Conservation (phyloP, 805 yeast species). For the Cephaloascus fragrans region DNA sequence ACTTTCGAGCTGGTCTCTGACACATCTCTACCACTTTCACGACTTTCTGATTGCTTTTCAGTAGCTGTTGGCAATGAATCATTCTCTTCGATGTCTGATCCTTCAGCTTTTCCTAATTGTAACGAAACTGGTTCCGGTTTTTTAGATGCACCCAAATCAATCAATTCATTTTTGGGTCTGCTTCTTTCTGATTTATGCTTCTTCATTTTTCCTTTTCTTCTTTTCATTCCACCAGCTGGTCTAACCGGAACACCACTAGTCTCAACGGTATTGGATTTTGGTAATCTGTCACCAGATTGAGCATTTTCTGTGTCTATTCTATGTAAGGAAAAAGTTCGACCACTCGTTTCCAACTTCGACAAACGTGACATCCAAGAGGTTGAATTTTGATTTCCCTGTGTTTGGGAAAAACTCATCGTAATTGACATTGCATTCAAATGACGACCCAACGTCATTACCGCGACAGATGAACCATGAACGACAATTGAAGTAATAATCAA, state of each 20-base stretch:
- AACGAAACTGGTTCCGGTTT: slow-evolving; percentile 29
- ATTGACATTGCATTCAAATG: slow-evolving; percentile 87
- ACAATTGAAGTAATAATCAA: slow-evolving; percentile 72
- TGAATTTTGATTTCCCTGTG: slow-evolving; percentile 43
- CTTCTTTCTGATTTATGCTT: slow-evolving; percentile 7
- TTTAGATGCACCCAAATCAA: slow-evolving; percentile 9
- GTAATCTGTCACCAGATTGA: slow-evolving; percentile 8
- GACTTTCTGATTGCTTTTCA: not conserved
- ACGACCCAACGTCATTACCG: slow-evolving; percentile 61
- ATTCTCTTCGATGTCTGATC: slow-evolving; percentile 7
- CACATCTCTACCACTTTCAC: not conserved
- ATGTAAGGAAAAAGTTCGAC: slow-evolving; percentile 73
- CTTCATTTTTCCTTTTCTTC: slow-evolving; percentile 29
- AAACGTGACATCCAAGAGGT: slow-evolving; percentile 78
- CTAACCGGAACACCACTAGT: slow-evolving; percentile 56
- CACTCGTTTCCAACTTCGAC: slow-evolving; percentile 64
- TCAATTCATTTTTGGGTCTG: slow-evolving; percentile 2
- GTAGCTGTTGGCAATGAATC: slow-evolving; percentile 2
- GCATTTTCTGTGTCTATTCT: slow-evolving; percentile 55
- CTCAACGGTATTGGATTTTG: slow-evolving; percentile 35
- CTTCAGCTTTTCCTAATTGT: slow-evolving; percentile 23
- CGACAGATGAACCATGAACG: slow-evolving; percentile 89
- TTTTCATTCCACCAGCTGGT: slow-evolving; percentile 68
- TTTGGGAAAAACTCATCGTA: slow-evolving; percentile 76
- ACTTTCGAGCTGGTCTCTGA: not conserved